Percentiles rank a stretch among this genome's conserved stretches.
phyloP scores from a whole-genome alignment of 2,329 filamentous ascomycete genomes.

The Blastomyces silverae region DNA sequence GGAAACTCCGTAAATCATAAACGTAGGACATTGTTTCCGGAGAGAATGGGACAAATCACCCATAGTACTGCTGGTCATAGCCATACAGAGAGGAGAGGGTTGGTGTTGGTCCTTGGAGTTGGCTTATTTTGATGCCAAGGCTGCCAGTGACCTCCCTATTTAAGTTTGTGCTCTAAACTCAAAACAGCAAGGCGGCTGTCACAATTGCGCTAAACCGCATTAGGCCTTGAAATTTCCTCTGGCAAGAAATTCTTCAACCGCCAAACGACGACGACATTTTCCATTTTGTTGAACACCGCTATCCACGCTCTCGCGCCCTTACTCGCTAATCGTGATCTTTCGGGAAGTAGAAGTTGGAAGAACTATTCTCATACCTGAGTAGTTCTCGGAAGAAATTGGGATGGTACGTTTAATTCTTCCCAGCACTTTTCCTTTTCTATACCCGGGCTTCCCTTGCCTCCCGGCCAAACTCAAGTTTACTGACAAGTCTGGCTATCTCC shows the following conservation, averaged over 20 bases:
- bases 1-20: not conserved
- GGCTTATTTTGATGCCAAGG: too few relatives aligned
- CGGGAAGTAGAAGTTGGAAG: not conserved
- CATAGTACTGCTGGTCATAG: not conserved
- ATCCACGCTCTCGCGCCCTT: not conserved
- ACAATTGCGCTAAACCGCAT: conserved; percentile 15
- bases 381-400: not conserved
- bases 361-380: conserved; percentile 5
- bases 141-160: too few relatives aligned
- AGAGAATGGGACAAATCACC: not conserved
- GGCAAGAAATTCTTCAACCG: not conserved
- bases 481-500: not conserved
- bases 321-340: not conserved
- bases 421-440: not conserved
- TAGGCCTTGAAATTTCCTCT: conserved; percentile 18
- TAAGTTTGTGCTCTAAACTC: not conserved
- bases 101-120: too few relatives aligned
- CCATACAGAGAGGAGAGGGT: too few relatives aligned
- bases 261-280: not conserved
- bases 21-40: not conserved
- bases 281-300: not conserved
- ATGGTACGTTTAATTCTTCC: conserved; percentile 10
- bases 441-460: not conserved
- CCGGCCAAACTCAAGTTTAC: not conserved
- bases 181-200: not conserved